These are phyloP conservation scores for Zygoascus flipseniorum DNA, from an alignment of 805 yeast genomes.

Conservation along the genomic window DNA sequence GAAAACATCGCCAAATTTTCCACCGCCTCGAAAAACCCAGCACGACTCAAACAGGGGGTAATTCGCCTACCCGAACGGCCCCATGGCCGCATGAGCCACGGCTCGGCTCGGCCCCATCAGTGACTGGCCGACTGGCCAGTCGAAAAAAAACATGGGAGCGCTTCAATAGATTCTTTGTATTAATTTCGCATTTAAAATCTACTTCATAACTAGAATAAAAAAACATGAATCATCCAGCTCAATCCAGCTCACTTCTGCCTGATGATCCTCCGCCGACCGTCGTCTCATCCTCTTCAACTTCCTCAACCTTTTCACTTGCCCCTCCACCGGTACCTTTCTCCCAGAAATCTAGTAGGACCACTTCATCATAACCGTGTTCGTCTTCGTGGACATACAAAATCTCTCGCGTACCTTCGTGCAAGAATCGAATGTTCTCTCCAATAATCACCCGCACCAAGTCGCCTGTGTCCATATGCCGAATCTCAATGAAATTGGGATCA, in stretches of 20 bases:
- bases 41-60: too few relatives aligned
- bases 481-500: constrained; percentile 84
- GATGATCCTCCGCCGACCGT: neutral
- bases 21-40: neutral
- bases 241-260: neutral
- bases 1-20: neutral
- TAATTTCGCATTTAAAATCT: neutral
- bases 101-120: too few relatives aligned
- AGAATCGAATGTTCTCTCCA: constrained; percentile 83
- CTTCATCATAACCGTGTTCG: constrained; percentile 84
- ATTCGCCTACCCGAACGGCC: too few relatives aligned
- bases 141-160: too few relatives aligned
- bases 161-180: too few relatives aligned
- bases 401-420: constrained; percentile 88
- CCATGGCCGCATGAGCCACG: too few relatives aligned
- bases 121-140: too few relatives aligned
- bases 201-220: neutral
- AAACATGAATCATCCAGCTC: neutral
- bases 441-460: constrained; percentile 79
- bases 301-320: neutral
- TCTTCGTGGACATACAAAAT: constrained; percentile 88
- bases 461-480: constrained; percentile 82
- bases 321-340: constrained; percentile 15
- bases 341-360: constrained; percentile 90
- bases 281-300: neutral